phyloP scores from a whole-genome alignment of 371 early-diverging fungal genomes.

The Mucor mucedo region DNA sequence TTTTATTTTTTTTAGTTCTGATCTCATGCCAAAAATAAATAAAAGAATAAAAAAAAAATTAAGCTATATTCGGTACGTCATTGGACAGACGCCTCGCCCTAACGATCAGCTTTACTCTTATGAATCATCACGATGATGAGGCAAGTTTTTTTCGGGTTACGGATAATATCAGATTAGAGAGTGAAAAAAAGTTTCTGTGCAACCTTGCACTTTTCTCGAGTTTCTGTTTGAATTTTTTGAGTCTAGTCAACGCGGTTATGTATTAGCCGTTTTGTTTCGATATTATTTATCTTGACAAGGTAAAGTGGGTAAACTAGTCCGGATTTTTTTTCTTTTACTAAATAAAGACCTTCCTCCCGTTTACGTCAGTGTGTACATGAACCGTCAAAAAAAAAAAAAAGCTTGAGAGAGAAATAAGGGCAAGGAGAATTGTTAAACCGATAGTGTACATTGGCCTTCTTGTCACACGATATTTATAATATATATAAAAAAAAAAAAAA shows the following conservation, averaged over 20 bases:
- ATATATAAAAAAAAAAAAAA: not conserved
- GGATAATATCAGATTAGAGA: not conserved
- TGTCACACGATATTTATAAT: too few species aligned
- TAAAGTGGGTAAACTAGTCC: too few species aligned
- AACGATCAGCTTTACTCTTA: not conserved
- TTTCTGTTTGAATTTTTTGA: conserved; percentile 8
- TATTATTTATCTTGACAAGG: not conserved
- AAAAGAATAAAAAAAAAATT: too few species aligned
- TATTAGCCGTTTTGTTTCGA: conserved; percentile 3
- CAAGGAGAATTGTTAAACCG: too few species aligned
- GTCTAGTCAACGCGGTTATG: conserved; percentile 1
- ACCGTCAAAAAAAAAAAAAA: too few species aligned
- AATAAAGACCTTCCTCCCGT: too few species aligned
- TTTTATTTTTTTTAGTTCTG: not conserved
- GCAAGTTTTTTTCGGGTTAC: conserved; percentile 13
- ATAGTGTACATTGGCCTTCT: too few species aligned
- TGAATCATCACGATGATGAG: not conserved
- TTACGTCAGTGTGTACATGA: too few species aligned
- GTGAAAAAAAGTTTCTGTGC: not conserved
- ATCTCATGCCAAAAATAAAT: too few species aligned
- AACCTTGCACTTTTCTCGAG: conserved; percentile 7
- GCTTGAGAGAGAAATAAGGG: too few species aligned
- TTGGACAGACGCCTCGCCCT: not conserved
- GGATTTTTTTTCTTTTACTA: too few species aligned
- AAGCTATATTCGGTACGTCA: not conserved